A percentile compares a stretch with the other conserved stretches of the same genome.
phyloP scores from a whole-genome alignment of 345 rosid genomes.

The Arabidopsis arenosa region DNA sequence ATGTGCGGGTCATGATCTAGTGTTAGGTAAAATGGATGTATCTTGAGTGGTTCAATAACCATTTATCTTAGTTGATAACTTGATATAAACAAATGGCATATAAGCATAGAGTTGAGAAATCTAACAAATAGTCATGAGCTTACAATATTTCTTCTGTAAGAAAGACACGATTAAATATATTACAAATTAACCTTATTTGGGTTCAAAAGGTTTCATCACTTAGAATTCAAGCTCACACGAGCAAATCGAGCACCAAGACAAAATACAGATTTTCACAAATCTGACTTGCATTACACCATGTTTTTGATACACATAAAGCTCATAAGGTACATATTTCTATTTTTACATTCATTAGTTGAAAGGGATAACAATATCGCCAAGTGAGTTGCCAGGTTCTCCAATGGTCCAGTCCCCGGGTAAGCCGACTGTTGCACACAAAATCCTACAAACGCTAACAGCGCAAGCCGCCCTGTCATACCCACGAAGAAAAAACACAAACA shows the following conservation, averaged over 20 bases:
- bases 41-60: neutral
- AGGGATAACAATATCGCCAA: slow-evolving; percentile 78
- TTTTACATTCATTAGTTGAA: slow-evolving; percentile 44
- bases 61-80: neutral
- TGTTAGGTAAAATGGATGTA: too few species aligned
- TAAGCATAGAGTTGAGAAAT: neutral
- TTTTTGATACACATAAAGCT: slow-evolving; percentile 44
- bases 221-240: slow-evolving; percentile 23
- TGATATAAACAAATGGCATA: neutral
- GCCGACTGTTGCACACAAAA: slow-evolving; percentile 97
- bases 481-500: slow-evolving; percentile 6
- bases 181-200: neutral
- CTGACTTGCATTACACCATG: slow-evolving; percentile 39
- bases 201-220: slow-evolving; percentile 16
- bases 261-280: slow-evolving; percentile 38
- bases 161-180: neutral
- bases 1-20: too few species aligned
- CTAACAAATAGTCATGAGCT: slow-evolving; percentile 7
- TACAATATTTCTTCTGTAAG: neutral
- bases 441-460: slow-evolving; percentile 91
- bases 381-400: slow-evolving; percentile 97
- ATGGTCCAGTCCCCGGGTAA: slow-evolving; percentile 95
- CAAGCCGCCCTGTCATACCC: slow-evolving; percentile 69
- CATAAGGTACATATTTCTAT: slow-evolving; percentile 37
- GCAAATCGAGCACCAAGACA: slow-evolving; percentile 35